These are phyloP conservation scores for Schizosaccharomyces japonicus DNA, from an alignment of 805 yeast genomes.

Conservation along the genomic window DNA sequence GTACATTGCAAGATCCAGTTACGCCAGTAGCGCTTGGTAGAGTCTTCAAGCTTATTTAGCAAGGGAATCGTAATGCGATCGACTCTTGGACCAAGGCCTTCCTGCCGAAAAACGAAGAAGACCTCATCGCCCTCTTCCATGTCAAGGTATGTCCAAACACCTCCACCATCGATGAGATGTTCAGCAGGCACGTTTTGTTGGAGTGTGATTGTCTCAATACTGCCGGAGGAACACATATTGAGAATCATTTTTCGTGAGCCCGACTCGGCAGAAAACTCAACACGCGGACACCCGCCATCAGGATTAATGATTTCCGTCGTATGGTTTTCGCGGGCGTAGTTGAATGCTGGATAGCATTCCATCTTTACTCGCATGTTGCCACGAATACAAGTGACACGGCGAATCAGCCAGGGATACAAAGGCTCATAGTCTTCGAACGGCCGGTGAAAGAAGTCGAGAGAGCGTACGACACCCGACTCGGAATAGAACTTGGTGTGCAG, in stretches of 20 bases:
- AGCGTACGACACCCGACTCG: not conserved
- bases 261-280: not conserved
- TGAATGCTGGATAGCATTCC: conserved; percentile 4
- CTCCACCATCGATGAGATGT: not conserved
- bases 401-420: conserved; percentile 2
- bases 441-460: conserved; percentile 3
- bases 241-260: not conserved
- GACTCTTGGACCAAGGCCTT: not conserved
- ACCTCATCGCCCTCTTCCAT: conserved; percentile 2
- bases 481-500: conserved; percentile 4
- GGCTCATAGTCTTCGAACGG: not conserved
- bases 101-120: not conserved
- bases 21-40: conserved; percentile 1
- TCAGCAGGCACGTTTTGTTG: not conserved
- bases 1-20: not conserved
- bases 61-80: not conserved
- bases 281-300: not conserved
- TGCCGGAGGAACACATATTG: not conserved
- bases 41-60: not conserved
- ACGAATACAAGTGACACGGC: conserved; percentile 1
- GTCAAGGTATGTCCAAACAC: not conserved
- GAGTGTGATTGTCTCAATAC: not conserved
- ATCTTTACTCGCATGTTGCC: not conserved
- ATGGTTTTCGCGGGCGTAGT: not conserved
- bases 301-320: not conserved